Evolutionary conservation across 306 rosid genomes (phyloP).

Genomic region (Canavalia gladiata): DNA sequence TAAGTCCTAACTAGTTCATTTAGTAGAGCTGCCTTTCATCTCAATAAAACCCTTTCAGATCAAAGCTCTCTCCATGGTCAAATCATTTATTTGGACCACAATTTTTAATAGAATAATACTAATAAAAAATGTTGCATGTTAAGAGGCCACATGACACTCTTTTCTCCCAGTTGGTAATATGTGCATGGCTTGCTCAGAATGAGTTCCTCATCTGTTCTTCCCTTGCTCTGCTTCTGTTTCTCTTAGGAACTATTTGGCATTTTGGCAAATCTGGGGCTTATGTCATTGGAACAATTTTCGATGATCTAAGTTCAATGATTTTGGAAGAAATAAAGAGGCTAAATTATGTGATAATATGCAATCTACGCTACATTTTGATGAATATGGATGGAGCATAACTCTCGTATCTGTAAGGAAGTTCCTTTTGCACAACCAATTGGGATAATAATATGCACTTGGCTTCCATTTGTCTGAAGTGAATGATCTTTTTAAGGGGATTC

Average conservation of each 20-base stretch:
- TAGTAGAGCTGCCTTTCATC: not conserved
- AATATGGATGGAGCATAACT: conserved; percentile 7
- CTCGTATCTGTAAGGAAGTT: not conserved
- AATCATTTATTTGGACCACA: too few relatives aligned
- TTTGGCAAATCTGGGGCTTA: not conserved
- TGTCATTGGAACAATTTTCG: not conserved
- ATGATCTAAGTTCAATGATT: not conserved
- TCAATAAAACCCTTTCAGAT: not conserved
- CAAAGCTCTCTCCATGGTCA: not conserved
- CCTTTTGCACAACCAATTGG: not conserved
- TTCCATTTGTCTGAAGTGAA: not conserved
- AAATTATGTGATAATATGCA: not conserved
- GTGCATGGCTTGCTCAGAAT: conserved; percentile 28
- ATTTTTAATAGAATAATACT: not conserved
- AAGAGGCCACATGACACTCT: not conserved
- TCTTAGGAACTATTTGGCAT: not conserved
- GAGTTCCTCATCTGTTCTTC: not conserved
- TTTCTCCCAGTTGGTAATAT: not conserved
- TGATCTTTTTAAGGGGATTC: not conserved
- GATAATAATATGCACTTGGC: not conserved
- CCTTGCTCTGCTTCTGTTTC: not conserved
- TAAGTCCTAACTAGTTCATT: not conserved
- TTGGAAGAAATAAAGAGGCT: conserved; percentile 7
- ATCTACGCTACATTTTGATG: not conserved
- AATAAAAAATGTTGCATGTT: not conserved